These are phyloP conservation scores for Botrytis galanthina DNA, from an alignment of 2,329 filamentous ascomycete genomes.

Conservation along the genomic window DNA sequence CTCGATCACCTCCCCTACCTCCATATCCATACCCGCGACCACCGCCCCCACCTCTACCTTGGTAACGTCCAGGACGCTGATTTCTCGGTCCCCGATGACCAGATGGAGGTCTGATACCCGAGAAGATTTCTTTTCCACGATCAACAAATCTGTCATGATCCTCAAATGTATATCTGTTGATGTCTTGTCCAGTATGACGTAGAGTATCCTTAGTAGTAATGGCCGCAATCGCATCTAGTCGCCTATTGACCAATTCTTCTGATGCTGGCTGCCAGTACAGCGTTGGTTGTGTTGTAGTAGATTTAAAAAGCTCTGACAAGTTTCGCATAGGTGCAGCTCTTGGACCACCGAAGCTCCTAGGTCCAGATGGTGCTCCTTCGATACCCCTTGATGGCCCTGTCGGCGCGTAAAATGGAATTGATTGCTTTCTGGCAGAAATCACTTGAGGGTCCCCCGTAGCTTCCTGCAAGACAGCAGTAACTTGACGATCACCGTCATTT, in stretches of 20 bases:
- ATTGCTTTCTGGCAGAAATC: conserved; percentile 6
- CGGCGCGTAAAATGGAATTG: conserved; percentile 37
- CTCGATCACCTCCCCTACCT: conserved; percentile 15
- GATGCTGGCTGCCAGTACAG: conserved; percentile 65
- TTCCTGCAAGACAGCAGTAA: conserved; percentile 58
- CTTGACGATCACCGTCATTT: conserved; percentile 52
- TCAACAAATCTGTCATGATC: conserved; percentile 65
- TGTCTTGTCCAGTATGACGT: conserved; percentile 45
- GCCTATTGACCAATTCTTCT: conserved; percentile 59
- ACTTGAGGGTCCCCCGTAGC: conserved; percentile 25
- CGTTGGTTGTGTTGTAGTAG: conserved; percentile 60
- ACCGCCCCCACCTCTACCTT: not conserved
- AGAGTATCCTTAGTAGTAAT: conserved; percentile 42
- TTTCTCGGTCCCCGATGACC: conserved; percentile 38
- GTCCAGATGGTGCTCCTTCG: conserved; percentile 37
- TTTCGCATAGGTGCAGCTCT: conserved; percentile 38
- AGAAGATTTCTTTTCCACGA: conserved; percentile 67
- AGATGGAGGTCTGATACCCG: conserved; percentile 58
- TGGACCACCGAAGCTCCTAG: conserved; percentile 24
- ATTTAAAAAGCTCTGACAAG: conserved; percentile 56
- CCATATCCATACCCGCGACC: conserved; percentile 14
- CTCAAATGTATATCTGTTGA: conserved; percentile 70
- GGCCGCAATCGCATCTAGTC: conserved; percentile 58
- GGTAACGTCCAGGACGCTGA: not conserved
- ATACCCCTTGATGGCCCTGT: conserved; percentile 32